Percentiles rank a stretch among this genome's conserved stretches.
These are phyloP conservation scores for Allantophomopsis cytisporea DNA, from an alignment of 2,329 filamentous ascomycete genomes.

Conservation along the genomic window DNA sequence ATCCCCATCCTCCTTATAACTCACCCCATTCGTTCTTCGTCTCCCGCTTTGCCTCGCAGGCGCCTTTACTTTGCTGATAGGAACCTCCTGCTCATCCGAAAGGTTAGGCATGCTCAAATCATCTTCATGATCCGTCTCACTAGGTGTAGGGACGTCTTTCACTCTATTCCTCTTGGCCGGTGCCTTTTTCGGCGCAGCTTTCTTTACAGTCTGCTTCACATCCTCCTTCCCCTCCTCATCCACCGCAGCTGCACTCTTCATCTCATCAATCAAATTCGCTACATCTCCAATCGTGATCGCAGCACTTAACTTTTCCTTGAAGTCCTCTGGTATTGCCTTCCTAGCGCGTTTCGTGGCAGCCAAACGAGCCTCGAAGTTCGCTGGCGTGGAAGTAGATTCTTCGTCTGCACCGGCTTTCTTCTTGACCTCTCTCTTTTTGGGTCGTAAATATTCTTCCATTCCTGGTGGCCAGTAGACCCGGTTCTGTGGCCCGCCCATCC, in stretches of 20 bases:
- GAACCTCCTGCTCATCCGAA: conserved; percentile 13
- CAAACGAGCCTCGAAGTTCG: conserved; percentile 15
- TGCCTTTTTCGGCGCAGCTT: conserved; percentile 9
- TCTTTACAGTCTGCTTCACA: conserved; percentile 7
- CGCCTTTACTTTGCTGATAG: background rate
- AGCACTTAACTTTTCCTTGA: conserved; percentile 9
- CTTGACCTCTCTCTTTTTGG: conserved; percentile 58
- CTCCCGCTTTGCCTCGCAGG: conserved; percentile 10
- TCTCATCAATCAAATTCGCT: conserved; percentile 11
- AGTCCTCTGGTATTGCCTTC: conserved; percentile 8
- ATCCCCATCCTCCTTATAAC: conserved; percentile 6
- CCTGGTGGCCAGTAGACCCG: conserved; percentile 85
- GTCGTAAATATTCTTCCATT: conserved; percentile 81
- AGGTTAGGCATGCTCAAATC: conserved; percentile 24
- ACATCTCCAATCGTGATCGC: conserved; percentile 10
- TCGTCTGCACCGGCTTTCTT: conserved; percentile 22
- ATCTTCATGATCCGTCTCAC: conserved; percentile 21
- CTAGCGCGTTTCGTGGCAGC: conserved; percentile 15
- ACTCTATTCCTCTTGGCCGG: conserved; percentile 16
- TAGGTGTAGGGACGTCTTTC: conserved; percentile 26
- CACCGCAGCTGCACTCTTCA: conserved; percentile 2
- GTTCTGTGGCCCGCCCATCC: conserved; percentile 73
- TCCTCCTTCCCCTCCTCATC: conserved; percentile 7
- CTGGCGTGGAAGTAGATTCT: conserved; percentile 15
- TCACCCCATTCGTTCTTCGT: conserved; percentile 6